Evolutionary conservation across 805 yeast species (phyloP).

Genomic region (Sugiyamaella floridensis): DNA sequence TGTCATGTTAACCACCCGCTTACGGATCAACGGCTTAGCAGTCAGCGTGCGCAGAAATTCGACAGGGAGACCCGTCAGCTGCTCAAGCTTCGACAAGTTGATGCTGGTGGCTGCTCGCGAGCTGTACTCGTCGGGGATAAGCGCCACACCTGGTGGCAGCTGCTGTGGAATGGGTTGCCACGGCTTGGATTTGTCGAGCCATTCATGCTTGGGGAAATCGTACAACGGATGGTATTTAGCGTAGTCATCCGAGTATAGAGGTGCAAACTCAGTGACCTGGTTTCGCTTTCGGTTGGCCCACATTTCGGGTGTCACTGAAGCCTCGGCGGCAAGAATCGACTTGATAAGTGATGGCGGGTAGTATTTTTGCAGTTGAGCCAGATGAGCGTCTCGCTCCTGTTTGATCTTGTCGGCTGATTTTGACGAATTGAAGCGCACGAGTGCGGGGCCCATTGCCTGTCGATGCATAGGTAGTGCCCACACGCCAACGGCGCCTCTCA

Average conservation of each 20-base stretch:
- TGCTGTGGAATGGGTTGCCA: conserved; percentile 51
- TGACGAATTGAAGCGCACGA: background rate
- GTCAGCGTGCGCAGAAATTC: conserved; percentile 51
- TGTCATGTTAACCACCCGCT: conserved; percentile 84
- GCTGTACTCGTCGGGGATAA: conserved; percentile 28
- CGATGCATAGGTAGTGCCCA: background rate
- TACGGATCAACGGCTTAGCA: conserved; percentile 42
- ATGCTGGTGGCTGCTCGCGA: conserved; percentile 26
- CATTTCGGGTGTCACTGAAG: conserved; percentile 59
- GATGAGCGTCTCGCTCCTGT: conserved; percentile 35
- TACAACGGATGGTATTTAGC: conserved; percentile 65
- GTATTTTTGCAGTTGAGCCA: conserved; percentile 58
- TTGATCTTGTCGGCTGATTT: background rate
- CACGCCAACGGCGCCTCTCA: background rate
- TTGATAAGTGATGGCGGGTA: conserved; percentile 78
- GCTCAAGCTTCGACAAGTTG: conserved; percentile 28
- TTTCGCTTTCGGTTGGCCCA: conserved; percentile 41
- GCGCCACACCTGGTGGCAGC: conserved; percentile 42
- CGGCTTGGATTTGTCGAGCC: conserved; percentile 45
- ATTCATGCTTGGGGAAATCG: conserved; percentile 50
- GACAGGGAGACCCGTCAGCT: conserved; percentile 37
- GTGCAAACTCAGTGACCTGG: conserved; percentile 50
- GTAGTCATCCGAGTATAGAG: conserved; percentile 65
- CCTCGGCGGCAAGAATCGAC: conserved; percentile 75
- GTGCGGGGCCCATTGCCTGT: background rate